Base-by-base conservation (phyloP, 2,329 filamentous ascomycete genomes). In the Penicillium sp. region DNA sequence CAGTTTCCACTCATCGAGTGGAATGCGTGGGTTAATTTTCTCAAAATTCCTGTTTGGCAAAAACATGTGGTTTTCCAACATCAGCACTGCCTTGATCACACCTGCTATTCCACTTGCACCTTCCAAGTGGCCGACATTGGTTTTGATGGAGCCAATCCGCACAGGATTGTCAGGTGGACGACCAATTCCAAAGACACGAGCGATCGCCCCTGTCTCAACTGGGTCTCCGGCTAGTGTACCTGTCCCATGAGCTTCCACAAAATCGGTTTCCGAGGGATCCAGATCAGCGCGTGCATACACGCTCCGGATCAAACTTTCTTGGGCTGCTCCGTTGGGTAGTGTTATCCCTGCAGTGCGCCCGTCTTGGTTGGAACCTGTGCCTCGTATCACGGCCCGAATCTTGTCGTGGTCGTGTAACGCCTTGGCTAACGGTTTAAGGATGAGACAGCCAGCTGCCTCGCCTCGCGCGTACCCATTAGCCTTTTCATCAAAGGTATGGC, bases 391-490 rank as follows among this genome's bases (percentile, higher is more conserved):
- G 2, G 74, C 75, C 5, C 75, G 70, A 29, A 81, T 76, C 0
- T 68, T 67, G 58, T 81, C 74, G 3, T 71, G 69, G 31, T 78
- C 75, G 20, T 65, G 62, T 9, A 81, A 44, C 1, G 79, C 79
- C 43, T 75, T 67, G 8, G 66, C 58, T 0, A 81, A 55, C 0
- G 68, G 71, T 58, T 81, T 81, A 10, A 82, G 50, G 0, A 79
- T 53, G 7, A 81, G 34, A 24, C 69, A 64, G 2, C 66, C 75
- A 13, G 76, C 66, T 7, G 74, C 80, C 61, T 82, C 80, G 3
- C 78, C 79, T 13, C 78, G 71, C 0, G 68, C 74, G 56, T 81
- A 82, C 1, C 80, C 80, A 50, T 76, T 71, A 0, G 74, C 78
- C 11, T 67, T 61, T 7, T 69, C 59, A 54, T 79, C 78, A 48